Conservation (phyloP, 306 rosid species). For the Medicago truncatula region DNA sequence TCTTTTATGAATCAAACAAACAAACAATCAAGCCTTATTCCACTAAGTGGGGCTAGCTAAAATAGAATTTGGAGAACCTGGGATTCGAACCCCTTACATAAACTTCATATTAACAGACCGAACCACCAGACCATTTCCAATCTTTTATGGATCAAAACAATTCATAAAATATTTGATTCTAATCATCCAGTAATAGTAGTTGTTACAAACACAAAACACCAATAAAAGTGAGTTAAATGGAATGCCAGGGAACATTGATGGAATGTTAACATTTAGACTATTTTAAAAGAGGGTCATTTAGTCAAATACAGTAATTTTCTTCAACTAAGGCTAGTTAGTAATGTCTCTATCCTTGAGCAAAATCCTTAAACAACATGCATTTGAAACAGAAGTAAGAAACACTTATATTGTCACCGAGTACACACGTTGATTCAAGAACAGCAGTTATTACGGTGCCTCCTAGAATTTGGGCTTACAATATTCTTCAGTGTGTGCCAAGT, state of each 20-base stretch:
- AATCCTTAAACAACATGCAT: constrained; percentile 16
- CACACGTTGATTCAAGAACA: constrained; percentile 22
- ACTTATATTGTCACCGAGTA: background rate
- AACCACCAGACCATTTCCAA: too few relatives aligned
- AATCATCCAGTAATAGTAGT: constrained; percentile 6
- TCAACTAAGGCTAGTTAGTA: background rate
- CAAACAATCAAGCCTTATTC: too few relatives aligned
- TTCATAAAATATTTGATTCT: constrained; percentile 8
- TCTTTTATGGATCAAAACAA: background rate
- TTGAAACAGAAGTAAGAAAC: background rate
- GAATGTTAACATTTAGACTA: background rate
- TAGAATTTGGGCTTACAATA: constrained; percentile 5
- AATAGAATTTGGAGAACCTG: too few relatives aligned
- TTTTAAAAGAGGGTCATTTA: constrained; percentile 1
- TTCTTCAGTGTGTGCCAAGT: background rate
- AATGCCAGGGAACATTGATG: constrained; percentile 1
- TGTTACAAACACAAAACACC: constrained; percentile 2
- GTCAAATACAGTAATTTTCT: background rate
- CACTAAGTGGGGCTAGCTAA: too few relatives aligned
- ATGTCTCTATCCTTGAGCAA: constrained; percentile 4
- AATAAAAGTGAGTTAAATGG: background rate
- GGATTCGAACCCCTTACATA: too few relatives aligned
- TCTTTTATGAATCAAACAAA: background rate
- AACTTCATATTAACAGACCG: too few relatives aligned
- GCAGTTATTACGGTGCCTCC: background rate